Percentiles rank a stretch among this genome's conserved stretches.
Conservation (phyloP, 1,284 basidiomycete genomes). For the Microbotryum intermedium region DNA sequence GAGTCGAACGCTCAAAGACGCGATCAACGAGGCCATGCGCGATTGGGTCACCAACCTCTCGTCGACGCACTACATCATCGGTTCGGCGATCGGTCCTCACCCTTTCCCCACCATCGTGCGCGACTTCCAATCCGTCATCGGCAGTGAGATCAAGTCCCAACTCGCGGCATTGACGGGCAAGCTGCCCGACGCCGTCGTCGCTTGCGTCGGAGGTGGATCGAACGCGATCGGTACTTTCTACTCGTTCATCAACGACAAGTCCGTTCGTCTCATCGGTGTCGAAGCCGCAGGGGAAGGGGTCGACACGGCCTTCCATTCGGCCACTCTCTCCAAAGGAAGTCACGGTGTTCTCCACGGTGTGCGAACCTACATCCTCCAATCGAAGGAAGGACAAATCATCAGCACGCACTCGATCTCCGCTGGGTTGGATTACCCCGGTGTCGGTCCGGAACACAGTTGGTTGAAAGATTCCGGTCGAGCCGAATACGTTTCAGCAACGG, state of each 20-base stretch:
- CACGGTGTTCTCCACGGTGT: slow-evolving; percentile 96
- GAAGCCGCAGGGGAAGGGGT: slow-evolving; percentile 90
- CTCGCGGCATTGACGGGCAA: slow-evolving; percentile 64
- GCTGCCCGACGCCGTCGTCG: slow-evolving; percentile 87
- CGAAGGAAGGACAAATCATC: slow-evolving; percentile 78
- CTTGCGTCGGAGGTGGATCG: slow-evolving; percentile 94
- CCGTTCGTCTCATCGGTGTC: slow-evolving; percentile 78
- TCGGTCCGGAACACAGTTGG: slow-evolving; percentile 96
- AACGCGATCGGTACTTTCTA: slow-evolving; percentile 97
- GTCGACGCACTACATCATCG: slow-evolving; percentile 88
- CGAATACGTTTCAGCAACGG: slow-evolving; percentile 86
- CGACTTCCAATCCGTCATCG: slow-evolving; percentile 95
- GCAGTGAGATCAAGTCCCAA: slow-evolving; percentile 88
- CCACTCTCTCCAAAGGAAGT: slow-evolving; percentile 79
- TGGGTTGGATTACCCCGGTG: slow-evolving; percentile 79
- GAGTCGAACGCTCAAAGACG: slow-evolving; percentile 92
- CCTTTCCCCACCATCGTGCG: slow-evolving; percentile 98
- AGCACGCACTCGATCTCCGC: slow-evolving; percentile 97
- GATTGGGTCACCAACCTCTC: slow-evolving; percentile 95
- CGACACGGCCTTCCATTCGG: slow-evolving; percentile 78
- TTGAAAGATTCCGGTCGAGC: slow-evolving; percentile 89
- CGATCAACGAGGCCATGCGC: slow-evolving; percentile 91
- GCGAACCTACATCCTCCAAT: slow-evolving; percentile 88
- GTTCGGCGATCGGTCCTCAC: slow-evolving; percentile 94
- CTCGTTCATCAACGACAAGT: slow-evolving; percentile 81